These are phyloP conservation scores for Vitis labrusca DNA, from an alignment of 164 flowering plant species.

Conservation along the genomic window DNA sequence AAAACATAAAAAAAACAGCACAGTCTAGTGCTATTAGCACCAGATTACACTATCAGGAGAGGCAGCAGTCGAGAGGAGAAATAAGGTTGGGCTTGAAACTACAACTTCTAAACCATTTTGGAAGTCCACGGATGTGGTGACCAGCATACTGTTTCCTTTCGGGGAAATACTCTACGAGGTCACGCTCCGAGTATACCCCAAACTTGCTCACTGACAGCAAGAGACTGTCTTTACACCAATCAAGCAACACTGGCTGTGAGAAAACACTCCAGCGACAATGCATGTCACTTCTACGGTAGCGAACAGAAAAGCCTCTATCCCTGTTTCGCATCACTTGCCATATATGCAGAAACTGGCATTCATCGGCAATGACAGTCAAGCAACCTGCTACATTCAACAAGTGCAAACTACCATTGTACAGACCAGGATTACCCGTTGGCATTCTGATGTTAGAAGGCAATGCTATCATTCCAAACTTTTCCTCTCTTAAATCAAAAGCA, in stretches of 20 bases:
- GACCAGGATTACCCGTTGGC: background rate
- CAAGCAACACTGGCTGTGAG: background rate
- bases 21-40: background rate
- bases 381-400: background rate
- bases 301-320: background rate
- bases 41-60: background rate
- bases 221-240: background rate
- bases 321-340: background rate
- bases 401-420: background rate
- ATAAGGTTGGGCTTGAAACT: background rate
- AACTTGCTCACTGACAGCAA: background rate
- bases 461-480: background rate
- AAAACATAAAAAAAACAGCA: too few relatives aligned
- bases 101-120: background rate
- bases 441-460: background rate
- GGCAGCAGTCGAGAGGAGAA: background rate
- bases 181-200: background rate
- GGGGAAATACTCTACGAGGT: background rate
- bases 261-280: background rate
- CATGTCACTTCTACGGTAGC: background rate
- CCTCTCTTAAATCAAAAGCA: background rate
- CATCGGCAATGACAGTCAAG: background rate
- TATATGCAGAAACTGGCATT: background rate
- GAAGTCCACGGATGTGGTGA: background rate
- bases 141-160: background rate